phyloP scores from a whole-genome alignment of 768 basidiomycete genomes.

The Pholiota microspora region DNA sequence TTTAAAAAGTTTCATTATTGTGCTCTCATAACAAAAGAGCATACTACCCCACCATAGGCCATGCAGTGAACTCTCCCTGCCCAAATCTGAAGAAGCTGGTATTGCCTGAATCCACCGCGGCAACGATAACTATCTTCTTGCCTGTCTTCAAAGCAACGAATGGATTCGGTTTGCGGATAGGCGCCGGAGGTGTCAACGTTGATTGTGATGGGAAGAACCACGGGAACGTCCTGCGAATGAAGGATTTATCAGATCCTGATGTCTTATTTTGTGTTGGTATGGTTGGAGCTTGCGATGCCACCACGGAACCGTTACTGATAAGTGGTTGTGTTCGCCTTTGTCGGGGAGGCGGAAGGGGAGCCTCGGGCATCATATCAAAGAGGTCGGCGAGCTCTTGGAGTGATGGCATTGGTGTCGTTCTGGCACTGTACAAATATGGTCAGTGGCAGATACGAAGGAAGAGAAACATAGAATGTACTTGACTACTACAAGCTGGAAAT shows the following conservation, averaged over 20 bases:
- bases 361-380: slow-evolving; percentile 69
- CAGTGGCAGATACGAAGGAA: neutral
- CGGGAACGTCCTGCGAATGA: slow-evolving; percentile 25
- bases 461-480: slow-evolving; percentile 52
- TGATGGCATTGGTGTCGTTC: slow-evolving; percentile 79
- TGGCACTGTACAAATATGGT: slow-evolving; percentile 50
- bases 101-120: slow-evolving; percentile 84
- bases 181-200: slow-evolving; percentile 14
- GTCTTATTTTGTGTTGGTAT: slow-evolving; percentile 1
- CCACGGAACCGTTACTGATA: slow-evolving; percentile 6
- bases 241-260: slow-evolving; percentile 5
- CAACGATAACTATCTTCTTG: slow-evolving; percentile 79
- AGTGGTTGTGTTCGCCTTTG: slow-evolving; percentile 28
- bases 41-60: slow-evolving; percentile 58
- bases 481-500: slow-evolving; percentile 84
- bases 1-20: no score
- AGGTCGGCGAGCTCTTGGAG: slow-evolving; percentile 73
- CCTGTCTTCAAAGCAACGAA: slow-evolving; percentile 83
- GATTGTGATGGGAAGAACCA: slow-evolving; percentile 19
- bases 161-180: slow-evolving; percentile 54
- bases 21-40: neutral
- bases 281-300: slow-evolving; percentile 12
- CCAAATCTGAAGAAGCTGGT: slow-evolving; percentile 89
- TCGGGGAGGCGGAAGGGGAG: slow-evolving; percentile 58
- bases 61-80: slow-evolving; percentile 81